A percentile compares a stretch with the other conserved stretches of the same genome.
phyloP scores from a whole-genome alignment of 2,329 filamentous ascomycete genomes.

The Curvularia sp. region DNA sequence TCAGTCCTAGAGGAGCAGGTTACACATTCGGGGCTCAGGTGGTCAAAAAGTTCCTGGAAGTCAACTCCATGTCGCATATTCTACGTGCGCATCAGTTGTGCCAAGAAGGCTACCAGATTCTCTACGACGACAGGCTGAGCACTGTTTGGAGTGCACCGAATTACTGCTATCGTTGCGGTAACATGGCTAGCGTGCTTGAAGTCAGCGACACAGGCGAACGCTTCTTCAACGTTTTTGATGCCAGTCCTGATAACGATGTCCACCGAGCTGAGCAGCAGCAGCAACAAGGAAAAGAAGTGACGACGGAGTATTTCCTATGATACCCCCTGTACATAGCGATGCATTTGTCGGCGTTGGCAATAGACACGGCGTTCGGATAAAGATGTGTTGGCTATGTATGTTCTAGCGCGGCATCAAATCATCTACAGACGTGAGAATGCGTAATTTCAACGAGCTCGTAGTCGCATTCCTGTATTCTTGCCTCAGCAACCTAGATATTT shows the following conservation, averaged over 20 bases:
- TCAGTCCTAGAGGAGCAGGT: conserved; percentile 90
- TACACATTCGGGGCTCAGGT: conserved; percentile 98
- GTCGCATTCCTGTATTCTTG: background rate
- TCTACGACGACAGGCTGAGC: conserved; percentile 92
- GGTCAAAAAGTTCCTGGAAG: conserved; percentile 95
- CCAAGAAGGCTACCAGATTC: conserved; percentile 95
- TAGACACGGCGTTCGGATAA: conserved; percentile 18
- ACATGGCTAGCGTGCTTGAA: conserved; percentile 95
- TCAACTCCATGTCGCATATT: conserved; percentile 98
- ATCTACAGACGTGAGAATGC: conserved; percentile 8
- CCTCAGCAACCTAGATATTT: conserved; percentile 86
- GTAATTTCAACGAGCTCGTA: background rate
- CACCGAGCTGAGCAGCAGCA: conserved; percentile 83
- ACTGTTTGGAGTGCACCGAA: conserved; percentile 87
- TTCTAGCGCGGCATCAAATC: conserved; percentile 7
- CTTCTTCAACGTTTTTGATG: conserved; percentile 98
- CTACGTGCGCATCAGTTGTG: conserved; percentile 97
- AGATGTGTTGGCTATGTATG: conserved; percentile 17
- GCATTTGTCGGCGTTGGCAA: conserved; percentile 26
- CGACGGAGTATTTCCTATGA: conserved; percentile 74
- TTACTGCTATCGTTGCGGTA: conserved; percentile 94
- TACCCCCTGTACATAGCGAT: conserved; percentile 33
- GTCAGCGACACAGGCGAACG: conserved; percentile 91
- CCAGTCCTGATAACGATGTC: conserved; percentile 92
- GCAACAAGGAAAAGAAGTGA: conserved; percentile 74